Percentiles rank a stretch among this genome's conserved stretches.
Evolutionary conservation across 495 filamentous ascomycete species (phyloP).

Genomic region (Massariosphaeria phaeospora): DNA sequence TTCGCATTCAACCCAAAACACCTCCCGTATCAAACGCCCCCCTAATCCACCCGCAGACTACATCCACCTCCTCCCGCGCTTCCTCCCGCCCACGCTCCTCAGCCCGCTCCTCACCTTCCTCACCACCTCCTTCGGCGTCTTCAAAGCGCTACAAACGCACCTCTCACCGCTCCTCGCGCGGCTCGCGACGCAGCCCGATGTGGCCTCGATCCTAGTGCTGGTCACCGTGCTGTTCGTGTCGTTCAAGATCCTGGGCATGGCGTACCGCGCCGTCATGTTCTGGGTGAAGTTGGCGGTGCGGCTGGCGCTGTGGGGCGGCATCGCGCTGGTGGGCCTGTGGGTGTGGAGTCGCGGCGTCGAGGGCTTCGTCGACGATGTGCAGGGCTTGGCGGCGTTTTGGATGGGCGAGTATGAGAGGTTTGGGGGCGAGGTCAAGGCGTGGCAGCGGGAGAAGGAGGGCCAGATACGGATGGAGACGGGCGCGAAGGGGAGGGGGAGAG

Average conservation of each 20-base stretch:
- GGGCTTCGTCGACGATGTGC: constrained; percentile 52
- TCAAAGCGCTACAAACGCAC: constrained; percentile 6
- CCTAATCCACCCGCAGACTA: constrained; percentile 16
- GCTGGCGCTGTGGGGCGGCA: constrained; percentile 54
- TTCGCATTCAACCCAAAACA: background rate
- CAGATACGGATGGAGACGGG: constrained; percentile 13
- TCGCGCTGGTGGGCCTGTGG: constrained; percentile 49
- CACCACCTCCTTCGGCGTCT: constrained; percentile 1
- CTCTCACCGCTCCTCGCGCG: constrained; percentile 34
- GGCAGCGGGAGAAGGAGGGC: constrained; percentile 24
- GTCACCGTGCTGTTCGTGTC: constrained; percentile 55
- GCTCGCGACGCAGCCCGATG: constrained; percentile 51
- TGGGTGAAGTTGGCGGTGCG: constrained; percentile 60
- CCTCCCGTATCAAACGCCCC: background rate
- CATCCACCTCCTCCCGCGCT: background rate
- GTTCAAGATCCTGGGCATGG: constrained; percentile 61
- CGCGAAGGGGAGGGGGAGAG: background rate
- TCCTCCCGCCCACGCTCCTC: constrained; percentile 17
- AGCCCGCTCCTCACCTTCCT: constrained; percentile 15
- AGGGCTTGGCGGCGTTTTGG: constrained; percentile 52
- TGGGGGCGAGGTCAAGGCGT: constrained; percentile 16
- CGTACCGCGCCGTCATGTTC: constrained; percentile 64
- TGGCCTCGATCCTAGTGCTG: constrained; percentile 56
- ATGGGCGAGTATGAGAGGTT: constrained; percentile 45
- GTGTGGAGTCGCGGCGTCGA: constrained; percentile 63